Base-by-base conservation (phyloP, 2,329 filamentous ascomycete genomes). In the Aspergillus glaucus region DNA sequence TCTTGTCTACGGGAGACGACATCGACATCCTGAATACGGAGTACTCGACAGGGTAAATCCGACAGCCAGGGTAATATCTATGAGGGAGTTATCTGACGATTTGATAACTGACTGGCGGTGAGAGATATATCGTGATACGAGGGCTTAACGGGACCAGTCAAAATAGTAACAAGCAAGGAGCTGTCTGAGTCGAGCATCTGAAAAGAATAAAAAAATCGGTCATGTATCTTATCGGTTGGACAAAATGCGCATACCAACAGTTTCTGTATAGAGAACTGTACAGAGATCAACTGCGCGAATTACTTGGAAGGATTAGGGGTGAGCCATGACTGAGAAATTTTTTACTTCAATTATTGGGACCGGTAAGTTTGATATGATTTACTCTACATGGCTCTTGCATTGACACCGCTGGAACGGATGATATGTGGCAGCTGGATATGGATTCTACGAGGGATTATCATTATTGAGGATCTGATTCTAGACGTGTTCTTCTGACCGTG, bases 281-380 rank as follows among this genome's bases (percentile, higher is more conserved):
- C 15, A 30, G n/a, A 40, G 55, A 58, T 58, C 56, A 58, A 44
- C 56, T 58, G 56, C 54, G 56, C 56, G 54, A 58, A 57, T 58
- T 57, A 57, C 55, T 53, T 21, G 17, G 15, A 24, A 15, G 39
- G 39, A 41, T 14, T 19, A 30, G 50, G 45, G 48, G 39, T 49
- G 55, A 50, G 34, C 15, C 6, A 36, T n/a, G 26, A 30, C 26
- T 12, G 26, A 30, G 9, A 28, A 30, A 30, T 3, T 30, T 30
- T 30, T 43, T 10, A 45, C 32, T 15, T 26, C 14, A 36, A 36
- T 44, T 32, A 40, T 48, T 55, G 49, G 53, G 49, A 43, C 51
- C 53, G 53, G 24, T 19, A 36, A 22, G 30, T 17, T 17, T 44
- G 43, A 15, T 19, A 14, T 45, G 26, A 36, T 19, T 32, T 28